Evolutionary conservation across 768 basidiomycete genomes (phyloP).

Genomic region (Tricholoma sp.): DNA sequence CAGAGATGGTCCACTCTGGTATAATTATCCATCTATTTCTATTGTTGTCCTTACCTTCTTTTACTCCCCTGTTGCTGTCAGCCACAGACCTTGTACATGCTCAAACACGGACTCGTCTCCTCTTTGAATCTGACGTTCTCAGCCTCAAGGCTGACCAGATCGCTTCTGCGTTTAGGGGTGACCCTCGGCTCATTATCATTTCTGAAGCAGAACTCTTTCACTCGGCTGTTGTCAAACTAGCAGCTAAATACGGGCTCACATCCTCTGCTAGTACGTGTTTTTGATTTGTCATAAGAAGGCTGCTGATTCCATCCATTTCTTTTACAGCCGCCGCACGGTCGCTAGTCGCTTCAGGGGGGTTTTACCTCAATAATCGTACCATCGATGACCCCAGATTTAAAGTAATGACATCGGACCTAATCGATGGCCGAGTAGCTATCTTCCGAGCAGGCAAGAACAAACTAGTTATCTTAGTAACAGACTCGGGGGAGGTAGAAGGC

Average conservation of each 20-base stretch:
- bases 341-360: slow-evolving; percentile 58
- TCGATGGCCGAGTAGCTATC: slow-evolving; percentile 60
- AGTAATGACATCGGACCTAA: slow-evolving; percentile 40
- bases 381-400: slow-evolving; percentile 46
- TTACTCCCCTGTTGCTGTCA: slow-evolving; percentile 14
- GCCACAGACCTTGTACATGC: slow-evolving; percentile 36
- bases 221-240: slow-evolving; percentile 56
- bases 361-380: slow-evolving; percentile 65
- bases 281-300: not conserved
- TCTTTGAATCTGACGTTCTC: slow-evolving; percentile 39
- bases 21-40: slow-evolving; percentile 1
- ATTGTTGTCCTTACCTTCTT: not conserved
- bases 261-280: slow-evolving; percentile 58
- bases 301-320: slow-evolving; percentile 1
- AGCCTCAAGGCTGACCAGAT: slow-evolving; percentile 53
- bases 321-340: slow-evolving; percentile 59
- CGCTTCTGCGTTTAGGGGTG: slow-evolving; percentile 53
- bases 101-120: slow-evolving; percentile 35
- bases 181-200: slow-evolving; percentile 58
- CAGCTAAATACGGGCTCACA: slow-evolving; percentile 50
- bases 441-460: slow-evolving; percentile 75
- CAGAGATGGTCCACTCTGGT: slow-evolving; percentile 45
- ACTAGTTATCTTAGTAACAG: slow-evolving; percentile 44
- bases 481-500: not conserved
- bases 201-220: slow-evolving; percentile 46